Base-by-base conservation (phyloP, 345 rosid genomes). In the Geranium rotundifolium region DNA sequence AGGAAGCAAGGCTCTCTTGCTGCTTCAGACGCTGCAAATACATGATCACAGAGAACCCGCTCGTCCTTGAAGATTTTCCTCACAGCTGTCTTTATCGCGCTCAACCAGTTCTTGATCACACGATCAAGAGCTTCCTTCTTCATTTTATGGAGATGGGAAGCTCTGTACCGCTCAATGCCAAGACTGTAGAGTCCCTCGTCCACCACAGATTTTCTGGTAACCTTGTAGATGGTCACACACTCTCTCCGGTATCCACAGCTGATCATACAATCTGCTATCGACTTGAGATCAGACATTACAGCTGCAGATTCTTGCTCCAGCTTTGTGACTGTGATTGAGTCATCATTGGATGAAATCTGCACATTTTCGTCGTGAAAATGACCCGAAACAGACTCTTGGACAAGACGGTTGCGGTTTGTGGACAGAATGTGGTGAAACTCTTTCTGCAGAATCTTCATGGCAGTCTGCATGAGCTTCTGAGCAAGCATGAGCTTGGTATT, bases 401-500 rank as follows among this genome's bases (percentile, higher is more conserved):
- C n/a, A n/a, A n/a, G 37, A 7, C 19, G 63, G 61, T n/a, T 39
- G 56, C 23, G 72, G 54, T 54, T 72, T n/a, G 56, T 29, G 59
- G 72, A 68, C 17, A 68, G 60, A 12, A 68, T 65, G 37, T 60
- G 59, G 67, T 73, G 65, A 14, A 68, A 46, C 76, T 73, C 73
- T 27, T 57, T 68, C 65, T 73, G 65, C 17, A 68, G 69, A 39
- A 72, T 61, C 56, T 39, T 65, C 76, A 73, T 65, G 63, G 76
- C 72, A 13, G 58, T 27, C 18, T 68, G 59, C 63, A 62, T 60
- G 9, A 73, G 66, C 31, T 27, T 65, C 56, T 73, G 76, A 1
- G 89, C 85, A 2, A 69, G 80, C 1, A 80, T 70, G 27, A 88
- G 91, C 81, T 71, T 80, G 0, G 63, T 62, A 34, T 88, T 77